A percentile compares a stretch with the other conserved stretches of the same genome.
phyloP scores from a whole-genome alignment of 495 filamentous ascomycete genomes.

The Penicillium flavigenum region DNA sequence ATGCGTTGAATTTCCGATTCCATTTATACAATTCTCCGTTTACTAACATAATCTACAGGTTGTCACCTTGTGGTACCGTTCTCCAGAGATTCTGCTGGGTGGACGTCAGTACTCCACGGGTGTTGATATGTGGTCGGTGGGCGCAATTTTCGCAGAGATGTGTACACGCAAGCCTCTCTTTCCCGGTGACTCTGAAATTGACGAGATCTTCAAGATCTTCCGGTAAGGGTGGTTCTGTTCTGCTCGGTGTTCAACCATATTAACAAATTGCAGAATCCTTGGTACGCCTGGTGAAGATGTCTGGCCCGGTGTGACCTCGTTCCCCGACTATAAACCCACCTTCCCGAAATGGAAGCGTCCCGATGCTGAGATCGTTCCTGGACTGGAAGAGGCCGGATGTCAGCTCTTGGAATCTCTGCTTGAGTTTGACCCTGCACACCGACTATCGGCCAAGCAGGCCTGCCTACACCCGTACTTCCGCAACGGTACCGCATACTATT shows the following conservation, averaged over 20 bases:
- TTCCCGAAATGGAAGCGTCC: slow-evolving; percentile 96
- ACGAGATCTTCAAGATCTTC: slow-evolving; percentile 99
- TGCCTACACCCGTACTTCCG: slow-evolving; percentile 92
- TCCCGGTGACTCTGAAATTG: slow-evolving; percentile 97
- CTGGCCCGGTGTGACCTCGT: slow-evolving; percentile 96
- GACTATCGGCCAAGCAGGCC: slow-evolving; percentile 94
- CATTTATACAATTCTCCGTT: background rate
- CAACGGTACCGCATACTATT: slow-evolving; percentile 57
- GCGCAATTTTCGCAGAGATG: slow-evolving; percentile 99
- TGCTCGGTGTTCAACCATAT: background rate
- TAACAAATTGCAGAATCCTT: slow-evolving; percentile 59
- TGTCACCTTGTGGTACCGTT: slow-evolving; percentile 96
- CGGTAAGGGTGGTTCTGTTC: slow-evolving; percentile 51
- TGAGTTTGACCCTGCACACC: slow-evolving; percentile 89
- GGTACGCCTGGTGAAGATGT: slow-evolving; percentile 85
- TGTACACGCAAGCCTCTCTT: slow-evolving; percentile 97
- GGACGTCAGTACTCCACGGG: slow-evolving; percentile 97
- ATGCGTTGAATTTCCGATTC: slow-evolving; percentile 6
- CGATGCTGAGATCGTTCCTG: slow-evolving; percentile 54
- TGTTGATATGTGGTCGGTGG: slow-evolving; percentile 99
- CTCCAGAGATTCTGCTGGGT: slow-evolving; percentile 96
- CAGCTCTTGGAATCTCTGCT: slow-evolving; percentile 90
- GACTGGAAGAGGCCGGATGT: slow-evolving; percentile 71
- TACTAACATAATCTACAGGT: slow-evolving; percentile 52
- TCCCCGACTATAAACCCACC: slow-evolving; percentile 94